Conservation (phyloP, 768 basidiomycete genomes). For the Termitomyces sp. region DNA sequence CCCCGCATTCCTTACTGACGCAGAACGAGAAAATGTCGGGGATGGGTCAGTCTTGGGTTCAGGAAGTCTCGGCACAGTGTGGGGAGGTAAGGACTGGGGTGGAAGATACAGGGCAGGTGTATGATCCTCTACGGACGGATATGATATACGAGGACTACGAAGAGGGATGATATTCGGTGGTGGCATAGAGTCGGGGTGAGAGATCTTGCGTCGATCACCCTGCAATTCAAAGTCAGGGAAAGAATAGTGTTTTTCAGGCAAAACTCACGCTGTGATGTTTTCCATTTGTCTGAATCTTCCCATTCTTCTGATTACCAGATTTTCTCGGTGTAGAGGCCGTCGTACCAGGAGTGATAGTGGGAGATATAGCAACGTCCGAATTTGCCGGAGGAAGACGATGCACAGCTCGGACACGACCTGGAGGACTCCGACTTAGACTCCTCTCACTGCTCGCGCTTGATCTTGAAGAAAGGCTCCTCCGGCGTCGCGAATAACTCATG, state of each 20-base stretch:
- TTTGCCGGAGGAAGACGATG: conserved; percentile 52
- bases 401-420: conserved; percentile 43
- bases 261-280: conserved; percentile 24
- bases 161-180: conserved; percentile 22
- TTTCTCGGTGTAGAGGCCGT: conserved; percentile 13
- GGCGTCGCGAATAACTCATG: conserved; percentile 26
- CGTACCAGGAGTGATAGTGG: conserved; percentile 4
- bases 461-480: conserved; percentile 45
- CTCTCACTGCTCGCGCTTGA: conserved; percentile 54
- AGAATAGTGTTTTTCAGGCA: background rate
- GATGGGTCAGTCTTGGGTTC: conserved; percentile 11
- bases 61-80: background rate
- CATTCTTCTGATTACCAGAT: conserved; percentile 26
- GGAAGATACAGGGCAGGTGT: conserved; percentile 1
- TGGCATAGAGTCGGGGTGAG: conserved; percentile 21
- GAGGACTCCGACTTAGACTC: conserved; percentile 53
- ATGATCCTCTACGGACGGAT: conserved; percentile 6
- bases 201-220: conserved; percentile 14
- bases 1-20: conserved; percentile 37
- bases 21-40: conserved; percentile 13
- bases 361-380: conserved; percentile 31
- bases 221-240: background rate
- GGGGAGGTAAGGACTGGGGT: background rate
- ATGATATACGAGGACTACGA: conserved; percentile 10
- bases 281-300: conserved; percentile 30